A percentile compares a stretch with the other conserved stretches of the same genome.
phyloP scores from a whole-genome alignment of 306 rosid species.

The Dryas alaskensis region DNA sequence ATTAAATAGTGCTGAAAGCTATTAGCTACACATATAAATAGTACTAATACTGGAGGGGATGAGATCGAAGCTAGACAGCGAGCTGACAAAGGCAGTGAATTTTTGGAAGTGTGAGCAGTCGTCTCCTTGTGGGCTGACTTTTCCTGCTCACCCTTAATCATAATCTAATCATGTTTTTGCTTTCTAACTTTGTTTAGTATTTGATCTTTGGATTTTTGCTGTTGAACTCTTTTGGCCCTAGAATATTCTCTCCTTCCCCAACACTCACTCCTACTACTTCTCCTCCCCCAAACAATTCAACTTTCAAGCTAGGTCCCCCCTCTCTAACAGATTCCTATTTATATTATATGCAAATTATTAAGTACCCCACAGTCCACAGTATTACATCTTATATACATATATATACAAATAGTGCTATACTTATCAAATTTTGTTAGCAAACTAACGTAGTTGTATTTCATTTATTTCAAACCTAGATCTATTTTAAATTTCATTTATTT shows the following conservation, averaged over 20 bases:
- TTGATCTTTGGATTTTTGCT: conserved; percentile 68
- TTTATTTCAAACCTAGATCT: too few species aligned
- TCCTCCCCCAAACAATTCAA: conserved; percentile 51
- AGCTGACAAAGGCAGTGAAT: conserved; percentile 96
- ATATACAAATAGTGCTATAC: too few species aligned
- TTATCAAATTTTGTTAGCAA: too few species aligned
- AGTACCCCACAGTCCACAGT: too few species aligned
- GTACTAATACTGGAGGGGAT: background rate
- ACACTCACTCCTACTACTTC: conserved; percentile 23
- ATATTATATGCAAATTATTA: background rate
- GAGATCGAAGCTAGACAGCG: conserved; percentile 35
- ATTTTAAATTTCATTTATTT: too few species aligned
- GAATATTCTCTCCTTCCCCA: conserved; percentile 85
- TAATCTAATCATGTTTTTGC: conserved; percentile 80
- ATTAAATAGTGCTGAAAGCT: too few species aligned
- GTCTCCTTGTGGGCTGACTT: conserved; percentile 92
- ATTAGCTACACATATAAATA: too few species aligned
- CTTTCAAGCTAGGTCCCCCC: conserved; percentile 56
- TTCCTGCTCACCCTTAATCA: conserved; percentile 68
- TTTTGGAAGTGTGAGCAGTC: conserved; percentile 81
- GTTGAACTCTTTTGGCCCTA: conserved; percentile 66
- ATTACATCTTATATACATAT: too few species aligned
- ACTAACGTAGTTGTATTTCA: too few species aligned
- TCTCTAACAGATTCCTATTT: conserved; percentile 50
- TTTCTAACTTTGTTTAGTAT: conserved; percentile 65